Conservation (phyloP, 169 alveolate genomes). For the Fabrea salina region DNA sequence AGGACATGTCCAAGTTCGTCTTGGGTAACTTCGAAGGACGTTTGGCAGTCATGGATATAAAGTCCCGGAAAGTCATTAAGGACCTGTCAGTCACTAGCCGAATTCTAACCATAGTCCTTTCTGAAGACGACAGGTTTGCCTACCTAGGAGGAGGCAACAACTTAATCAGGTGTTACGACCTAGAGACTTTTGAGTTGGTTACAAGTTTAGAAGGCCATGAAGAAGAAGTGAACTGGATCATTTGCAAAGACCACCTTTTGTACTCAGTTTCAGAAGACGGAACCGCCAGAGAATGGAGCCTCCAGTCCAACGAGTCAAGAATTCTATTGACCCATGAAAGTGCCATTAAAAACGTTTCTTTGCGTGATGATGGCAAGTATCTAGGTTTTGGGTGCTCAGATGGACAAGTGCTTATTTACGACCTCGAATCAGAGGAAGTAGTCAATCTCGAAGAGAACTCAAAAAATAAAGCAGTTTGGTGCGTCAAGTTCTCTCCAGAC, state of each 20-base stretch:
- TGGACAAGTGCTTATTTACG: neutral
- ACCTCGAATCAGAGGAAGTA: neutral
- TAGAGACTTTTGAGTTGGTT: neutral
- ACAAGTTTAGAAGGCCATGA: neutral
- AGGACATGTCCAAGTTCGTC: neutral
- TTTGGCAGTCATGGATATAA: neutral
- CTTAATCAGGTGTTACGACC: neutral
- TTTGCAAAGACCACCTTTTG: neutral
- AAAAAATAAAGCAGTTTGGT: neutral
- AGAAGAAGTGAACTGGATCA: neutral
- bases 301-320: neutral
- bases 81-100: neutral
- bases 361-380: neutral
- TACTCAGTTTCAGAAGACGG: neutral
- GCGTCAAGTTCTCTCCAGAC: neutral
- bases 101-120: neutral
- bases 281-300: neutral
- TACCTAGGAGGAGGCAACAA: neutral
- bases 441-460: neutral
- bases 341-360: neutral
- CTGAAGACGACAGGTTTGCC: neutral
- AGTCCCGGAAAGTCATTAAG: neutral
- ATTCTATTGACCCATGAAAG: neutral
- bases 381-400: neutral
- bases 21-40: conserved; percentile 13